Evolutionary conservation across 2,329 filamentous ascomycete species (phyloP).

Genomic region (Arthrobotrys sphaeroides): DNA sequence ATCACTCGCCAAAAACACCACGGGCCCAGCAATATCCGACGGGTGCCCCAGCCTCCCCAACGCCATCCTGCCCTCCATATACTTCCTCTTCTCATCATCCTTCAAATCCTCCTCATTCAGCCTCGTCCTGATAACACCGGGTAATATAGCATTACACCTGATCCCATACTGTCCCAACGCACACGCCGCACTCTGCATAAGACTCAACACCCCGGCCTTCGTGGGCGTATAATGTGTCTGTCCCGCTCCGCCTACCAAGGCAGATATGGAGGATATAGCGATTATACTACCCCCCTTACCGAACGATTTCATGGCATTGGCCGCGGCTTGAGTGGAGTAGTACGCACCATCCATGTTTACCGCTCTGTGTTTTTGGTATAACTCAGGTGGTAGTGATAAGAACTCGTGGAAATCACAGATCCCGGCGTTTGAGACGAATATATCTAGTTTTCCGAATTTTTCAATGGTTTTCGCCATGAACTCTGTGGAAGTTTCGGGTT

Average conservation of each 20-base stretch:
- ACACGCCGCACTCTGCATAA: conserved; percentile 85
- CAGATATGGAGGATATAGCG: conserved; percentile 76
- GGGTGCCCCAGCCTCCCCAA: conserved; percentile 77
- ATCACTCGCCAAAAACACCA: conserved; percentile 83
- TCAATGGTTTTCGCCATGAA: conserved; percentile 74
- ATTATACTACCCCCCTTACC: conserved; percentile 81
- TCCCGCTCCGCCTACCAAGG: conserved; percentile 78
- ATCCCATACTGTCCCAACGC: conserved; percentile 80
- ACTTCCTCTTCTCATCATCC: conserved; percentile 75
- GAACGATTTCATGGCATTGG: conserved; percentile 76
- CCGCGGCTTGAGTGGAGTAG: conserved; percentile 84
- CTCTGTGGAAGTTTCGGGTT: conserved; percentile 74
- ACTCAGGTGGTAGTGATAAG: conserved; percentile 74
- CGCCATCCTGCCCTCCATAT: conserved; percentile 84
- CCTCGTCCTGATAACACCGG: conserved; percentile 84
- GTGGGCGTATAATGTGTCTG: conserved; percentile 90
- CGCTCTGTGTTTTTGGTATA: conserved; percentile 75
- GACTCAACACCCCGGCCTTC: conserved; percentile 79
- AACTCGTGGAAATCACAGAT: conserved; percentile 90
- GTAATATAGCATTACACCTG: conserved; percentile 82
- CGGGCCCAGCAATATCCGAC: conserved; percentile 80
- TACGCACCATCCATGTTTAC: conserved; percentile 91
- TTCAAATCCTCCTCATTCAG: conserved; percentile 82
- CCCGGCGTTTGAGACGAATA: conserved; percentile 72
- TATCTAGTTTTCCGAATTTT: conserved; percentile 66